These are phyloP conservation scores for Wickerhamiella parazyma DNA, from an alignment of 805 yeast species.

Conservation along the genomic window DNA sequence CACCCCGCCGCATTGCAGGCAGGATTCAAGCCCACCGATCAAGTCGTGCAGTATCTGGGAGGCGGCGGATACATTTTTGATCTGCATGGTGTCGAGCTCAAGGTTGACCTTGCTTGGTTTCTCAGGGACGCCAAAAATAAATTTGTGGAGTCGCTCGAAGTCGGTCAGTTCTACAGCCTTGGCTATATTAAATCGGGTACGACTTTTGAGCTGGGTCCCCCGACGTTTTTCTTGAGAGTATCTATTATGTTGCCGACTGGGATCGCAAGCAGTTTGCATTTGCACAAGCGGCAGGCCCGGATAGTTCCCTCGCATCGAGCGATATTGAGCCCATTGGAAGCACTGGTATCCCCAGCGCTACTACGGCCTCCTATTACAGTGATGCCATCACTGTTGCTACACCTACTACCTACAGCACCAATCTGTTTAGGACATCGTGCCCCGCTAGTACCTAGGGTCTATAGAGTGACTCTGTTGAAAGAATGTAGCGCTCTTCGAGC, in stretches of 20 bases:
- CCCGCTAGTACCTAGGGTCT: no score
- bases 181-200: no score
- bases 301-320: constrained; percentile 14
- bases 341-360: constrained; percentile 21
- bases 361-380: constrained; percentile 17
- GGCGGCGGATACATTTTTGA: neutral
- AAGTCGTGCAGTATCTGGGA: neutral
- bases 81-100: constrained; percentile 5
- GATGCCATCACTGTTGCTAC: constrained; percentile 7
- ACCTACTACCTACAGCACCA: constrained; percentile 3
- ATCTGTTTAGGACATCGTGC: neutral
- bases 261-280: constrained; percentile 42
- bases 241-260: constrained; percentile 53
- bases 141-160: no score
- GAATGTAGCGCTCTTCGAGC: no score
- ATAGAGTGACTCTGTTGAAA: no score
- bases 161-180: no score
- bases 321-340: constrained; percentile 20
- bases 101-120: constrained; percentile 15
- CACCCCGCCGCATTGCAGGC: neutral
- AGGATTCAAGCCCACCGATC: neutral
- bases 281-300: constrained; percentile 32
- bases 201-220: neutral
- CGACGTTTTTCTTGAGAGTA: constrained; percentile 48
- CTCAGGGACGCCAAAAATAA: constrained; percentile 11